Base-by-base conservation (phyloP, 306 rosid species). In the Adenanthera pavonina region DNA sequence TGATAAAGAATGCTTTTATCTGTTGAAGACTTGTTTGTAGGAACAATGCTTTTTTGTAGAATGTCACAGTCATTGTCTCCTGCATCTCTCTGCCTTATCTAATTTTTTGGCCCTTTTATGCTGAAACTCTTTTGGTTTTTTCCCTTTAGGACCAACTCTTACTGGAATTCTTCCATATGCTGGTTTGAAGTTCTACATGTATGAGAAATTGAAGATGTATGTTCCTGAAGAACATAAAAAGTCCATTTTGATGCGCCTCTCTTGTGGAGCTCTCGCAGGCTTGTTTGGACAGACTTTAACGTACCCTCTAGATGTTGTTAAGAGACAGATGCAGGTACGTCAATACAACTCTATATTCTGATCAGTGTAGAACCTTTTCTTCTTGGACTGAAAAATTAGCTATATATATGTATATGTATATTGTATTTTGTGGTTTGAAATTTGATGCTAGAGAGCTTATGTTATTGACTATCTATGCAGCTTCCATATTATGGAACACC, bases 281-380 rank as follows among this genome's bases (percentile, higher is more conserved):
- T 83, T 95, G 83, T 91, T 93, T 82, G 99, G 99, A 76, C 99
- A 95, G 90, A 95, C 99, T 15, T 62, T 92, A 83, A 95, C 99
- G 0, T 95, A 95, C 85, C 99, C 99, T 36, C 80, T 95, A 81
- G 99, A 95, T 80, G 99, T 95, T 75, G 97, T 95, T 43, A 90
- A 97, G 90, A 89, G 99, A 86, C 99, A 95, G 77, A 93, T 95
- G 99, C 99, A 95, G 99, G 99, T 93, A 87, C 20, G 14, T 71
- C 7, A 71, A 33, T 47, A 44, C 56, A 16, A 69, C 53, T 44
- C 40, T 56, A 69, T 70, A 25, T 69, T 33, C 36, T 9, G 40
- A 15, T 30, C 15, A 25, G 72, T 17, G n/a, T 34, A 56, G 47
- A 65, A 10, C 33, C 7, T 53, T 40, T 30, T 12, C 19, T 33